Evolutionary conservation across 495 filamentous ascomycete species (phyloP).

Genomic region (Xylaria telfairii): DNA sequence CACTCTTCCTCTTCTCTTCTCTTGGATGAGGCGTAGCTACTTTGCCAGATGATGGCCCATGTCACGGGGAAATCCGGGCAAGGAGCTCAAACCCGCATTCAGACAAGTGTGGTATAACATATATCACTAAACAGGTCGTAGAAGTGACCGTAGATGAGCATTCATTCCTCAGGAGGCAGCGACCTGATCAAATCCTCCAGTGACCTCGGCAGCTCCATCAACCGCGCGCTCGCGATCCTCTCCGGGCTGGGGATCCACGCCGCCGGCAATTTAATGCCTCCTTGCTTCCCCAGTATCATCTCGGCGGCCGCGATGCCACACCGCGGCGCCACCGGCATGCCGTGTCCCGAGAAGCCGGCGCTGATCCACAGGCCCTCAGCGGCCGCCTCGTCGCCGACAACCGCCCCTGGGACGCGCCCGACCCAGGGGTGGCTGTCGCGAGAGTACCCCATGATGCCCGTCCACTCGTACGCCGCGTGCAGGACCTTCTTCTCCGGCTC

Average conservation of each 20-base stretch:
- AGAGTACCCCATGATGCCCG: constrained; percentile 82
- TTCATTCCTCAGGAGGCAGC: constrained; percentile 14
- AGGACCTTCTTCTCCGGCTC: constrained; percentile 48
- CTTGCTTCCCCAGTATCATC: constrained; percentile 60
- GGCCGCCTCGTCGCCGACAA: constrained; percentile 36
- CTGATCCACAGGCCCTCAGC: constrained; percentile 57
- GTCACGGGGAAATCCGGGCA: too few species aligned
- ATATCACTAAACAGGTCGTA: not conserved
- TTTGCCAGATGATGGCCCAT: not conserved
- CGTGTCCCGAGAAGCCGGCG: constrained; percentile 75
- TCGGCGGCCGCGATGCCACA: constrained; percentile 69
- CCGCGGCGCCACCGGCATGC: constrained; percentile 79
- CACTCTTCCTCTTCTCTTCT: too few species aligned
- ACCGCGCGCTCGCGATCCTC: constrained; percentile 38
- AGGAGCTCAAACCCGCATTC: not conserved
- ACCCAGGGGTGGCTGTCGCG: constrained; percentile 75
- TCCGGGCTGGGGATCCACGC: constrained; percentile 55
- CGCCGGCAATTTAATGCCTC: constrained; percentile 43
- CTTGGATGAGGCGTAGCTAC: not conserved
- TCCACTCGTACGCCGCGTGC: constrained; percentile 70
- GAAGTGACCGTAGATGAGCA: not conserved
- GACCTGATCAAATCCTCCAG: constrained; percentile 18
- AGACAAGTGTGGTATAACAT: not conserved
- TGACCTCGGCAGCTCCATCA: constrained; percentile 24
- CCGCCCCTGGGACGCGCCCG: constrained; percentile 56